Evolutionary conservation across 345 rosid genomes (phyloP), one percentile per base, ranked within the genome.

Genomic region (Zanthoxylum bungeanum): DNA sequence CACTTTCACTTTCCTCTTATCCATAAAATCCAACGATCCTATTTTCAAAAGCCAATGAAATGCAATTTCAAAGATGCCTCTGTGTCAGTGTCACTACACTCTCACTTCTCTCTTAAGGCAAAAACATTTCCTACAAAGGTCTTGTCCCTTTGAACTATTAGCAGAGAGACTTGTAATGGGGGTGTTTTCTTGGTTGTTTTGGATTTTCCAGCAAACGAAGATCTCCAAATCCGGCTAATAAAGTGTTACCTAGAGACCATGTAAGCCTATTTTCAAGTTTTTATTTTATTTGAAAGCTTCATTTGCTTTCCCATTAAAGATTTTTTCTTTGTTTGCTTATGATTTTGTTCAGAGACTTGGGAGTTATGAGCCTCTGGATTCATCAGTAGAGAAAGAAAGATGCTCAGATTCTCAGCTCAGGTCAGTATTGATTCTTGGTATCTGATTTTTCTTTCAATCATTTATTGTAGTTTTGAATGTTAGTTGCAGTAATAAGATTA

Each of bases 131-230:
- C 58, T 7, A 16, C 19, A 14, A n/a, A 31, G 58, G n/a, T 44
- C 40, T 21, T 68, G 19, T 52, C 60, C 25, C 30, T 4, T 68
- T 17, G 47, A 31, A 64, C 64, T 40, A n/a, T n/a, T 42, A 50
- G 55, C 61, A 74, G 60, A 62, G 75, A 58, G 75, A 52, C 61
- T 68, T 65, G 64, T 52, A 63, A 93, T 91, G 97, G 97, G 97
- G 90, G 64, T 93, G 98, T 78, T 93, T 93, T 59, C 83, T 87
- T 50, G 93, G 87, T 27, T 93, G 97, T 80, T 93, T 93, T 75
- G 93, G 98, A 67, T 66, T 85, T 74, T 78, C 96, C 66, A 74
- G 86, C 70, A 88, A 83, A 68, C 82, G 83, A 73, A 85, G 84
- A 75, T 85, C 75, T 7, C 81, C 87, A 74, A 87, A 77, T 33